Evolutionary conservation across 2,329 filamentous ascomycete species (phyloP), one percentile per base, ranked within the genome.

Genomic region (Aspergillus unguis): DNA sequence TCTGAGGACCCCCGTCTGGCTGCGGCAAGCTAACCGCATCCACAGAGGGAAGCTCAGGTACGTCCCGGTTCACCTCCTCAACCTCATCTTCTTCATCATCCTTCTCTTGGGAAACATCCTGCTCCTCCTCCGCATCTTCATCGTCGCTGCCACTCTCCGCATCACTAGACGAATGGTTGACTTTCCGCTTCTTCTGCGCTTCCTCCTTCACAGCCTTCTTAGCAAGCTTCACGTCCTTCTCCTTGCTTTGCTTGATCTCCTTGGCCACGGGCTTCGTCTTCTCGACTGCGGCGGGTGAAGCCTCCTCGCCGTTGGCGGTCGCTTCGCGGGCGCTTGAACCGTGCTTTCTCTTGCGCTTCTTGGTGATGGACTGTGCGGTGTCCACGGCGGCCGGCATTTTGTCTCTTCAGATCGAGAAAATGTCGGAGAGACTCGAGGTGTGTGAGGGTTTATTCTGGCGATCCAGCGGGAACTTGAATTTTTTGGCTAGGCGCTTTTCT

Each of bases 1-100:
- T 84, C 65, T 86, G 78, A 25, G 86, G 85, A 52, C 86, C 82
- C 45, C 73, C 76, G 48, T 82, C 82, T 29, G 83, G 79, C 29
- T 56, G 56, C 2, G 85, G 85, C 46, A 85, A 70, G 9, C 78
- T 75, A 46, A 85, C 78, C 10, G 76, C 61, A 37, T 71, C 67
- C 55, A 70, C 62, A 7, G 80, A 79, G n/a, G 81, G 80, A 7
- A 85, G 72, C 51, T 82, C 81, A 27, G 74, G 67, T 6, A 69
- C 61, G 44, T 68, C 44, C 7, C 48, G 36, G 25, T 66, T 67
- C 25, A 64, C 58, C 33, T 64, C 57, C 11, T 65, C 63, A 27
- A 64, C 58, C 10, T 61, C 75, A 53, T 60, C 58, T 28, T 57
- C 58, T 27, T 57, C 54, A 17, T 56, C 75, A 54, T 60, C 58